Percentiles rank a stretch among this genome's conserved stretches.
Evolutionary conservation across 2,329 filamentous ascomycete genomes (phyloP).

Genomic region (Alternaria ventricosa): DNA sequence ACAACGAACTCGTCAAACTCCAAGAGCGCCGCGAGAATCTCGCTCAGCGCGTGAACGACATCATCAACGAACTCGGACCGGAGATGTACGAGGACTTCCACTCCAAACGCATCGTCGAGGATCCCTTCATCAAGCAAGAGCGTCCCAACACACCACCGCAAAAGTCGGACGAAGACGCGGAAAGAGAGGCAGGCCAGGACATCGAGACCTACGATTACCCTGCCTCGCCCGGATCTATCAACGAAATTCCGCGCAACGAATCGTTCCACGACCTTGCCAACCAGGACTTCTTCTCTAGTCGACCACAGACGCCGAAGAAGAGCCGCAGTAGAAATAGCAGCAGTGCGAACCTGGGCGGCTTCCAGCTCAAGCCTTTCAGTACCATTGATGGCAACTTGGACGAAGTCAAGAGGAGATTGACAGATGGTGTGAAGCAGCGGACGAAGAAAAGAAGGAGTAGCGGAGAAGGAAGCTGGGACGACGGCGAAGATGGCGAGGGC

Average conservation of each 20-base stretch:
- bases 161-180: conserved; percentile 27
- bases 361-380: conserved; percentile 74
- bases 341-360: conserved; percentile 62
- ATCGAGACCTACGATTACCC: conserved; percentile 38
- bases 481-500: conserved; percentile 32
- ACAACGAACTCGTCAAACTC: conserved; percentile 82
- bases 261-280: conserved; percentile 89
- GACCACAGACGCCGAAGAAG: conserved; percentile 80
- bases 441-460: conserved; percentile 63
- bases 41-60: conserved; percentile 80
- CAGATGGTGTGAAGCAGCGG: conserved; percentile 82
- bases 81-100: conserved; percentile 92
- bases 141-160: conserved; percentile 31
- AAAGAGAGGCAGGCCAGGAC: conserved; percentile 18
- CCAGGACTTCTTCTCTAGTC: conserved; percentile 88
- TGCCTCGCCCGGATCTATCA: conserved; percentile 27
- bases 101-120: conserved; percentile 48
- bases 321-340: conserved; percentile 70
- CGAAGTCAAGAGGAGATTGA: conserved; percentile 82
- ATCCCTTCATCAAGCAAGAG: conserved; percentile 36
- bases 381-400: conserved; percentile 73
- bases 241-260: conserved; percentile 76
- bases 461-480: conserved; percentile 27
- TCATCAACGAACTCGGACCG: conserved; percentile 94
- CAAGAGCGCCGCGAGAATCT: conserved; percentile 75